phyloP scores from a whole-genome alignment of 1,284 basidiomycete species.

The Puccinia horiana region DNA sequence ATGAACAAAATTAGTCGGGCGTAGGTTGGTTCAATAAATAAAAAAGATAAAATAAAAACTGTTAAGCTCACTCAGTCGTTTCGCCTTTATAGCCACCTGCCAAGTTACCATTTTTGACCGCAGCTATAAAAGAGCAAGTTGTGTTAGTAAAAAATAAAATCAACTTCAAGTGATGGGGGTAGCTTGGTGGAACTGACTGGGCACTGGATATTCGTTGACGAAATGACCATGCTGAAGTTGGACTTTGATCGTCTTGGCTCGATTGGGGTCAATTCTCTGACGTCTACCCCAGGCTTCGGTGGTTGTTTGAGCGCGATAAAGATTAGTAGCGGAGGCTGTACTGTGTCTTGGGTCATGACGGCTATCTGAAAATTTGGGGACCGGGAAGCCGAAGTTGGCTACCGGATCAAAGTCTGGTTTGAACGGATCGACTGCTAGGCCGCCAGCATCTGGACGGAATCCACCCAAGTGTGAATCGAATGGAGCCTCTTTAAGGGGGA shows the following conservation, averaged over 20 bases:
- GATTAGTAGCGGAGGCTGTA: constrained; percentile 15
- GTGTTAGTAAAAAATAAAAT: not conserved
- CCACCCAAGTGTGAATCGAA: constrained; percentile 31
- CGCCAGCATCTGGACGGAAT: constrained; percentile 37
- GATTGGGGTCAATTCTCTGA: constrained; percentile 45
- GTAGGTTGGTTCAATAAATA: too few relatives aligned
- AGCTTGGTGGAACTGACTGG: constrained; percentile 18
- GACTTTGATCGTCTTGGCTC: constrained; percentile 49
- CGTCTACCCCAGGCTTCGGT: constrained; percentile 48
- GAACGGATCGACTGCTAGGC: not conserved
- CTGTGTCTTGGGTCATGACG: constrained; percentile 11
- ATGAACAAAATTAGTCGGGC: not conserved
- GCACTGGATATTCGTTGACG: constrained; percentile 48
- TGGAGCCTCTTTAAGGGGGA: constrained; percentile 22
- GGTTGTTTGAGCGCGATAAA: constrained; percentile 47
- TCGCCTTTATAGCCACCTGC: constrained; percentile 44
- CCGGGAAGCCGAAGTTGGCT: constrained; percentile 28
- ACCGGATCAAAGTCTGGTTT: constrained; percentile 23
- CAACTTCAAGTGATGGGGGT: not conserved
- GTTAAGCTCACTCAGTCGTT: constrained; percentile 25
- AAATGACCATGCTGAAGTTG: constrained; percentile 49
- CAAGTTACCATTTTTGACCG: constrained; percentile 48
- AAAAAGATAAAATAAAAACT: not conserved
- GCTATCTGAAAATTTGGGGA: constrained; percentile 20
- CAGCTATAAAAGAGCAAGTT: constrained; percentile 27